These are phyloP conservation scores for Astrothelium macrocarpum DNA, from an alignment of 495 filamentous ascomycete genomes.

Conservation along the genomic window DNA sequence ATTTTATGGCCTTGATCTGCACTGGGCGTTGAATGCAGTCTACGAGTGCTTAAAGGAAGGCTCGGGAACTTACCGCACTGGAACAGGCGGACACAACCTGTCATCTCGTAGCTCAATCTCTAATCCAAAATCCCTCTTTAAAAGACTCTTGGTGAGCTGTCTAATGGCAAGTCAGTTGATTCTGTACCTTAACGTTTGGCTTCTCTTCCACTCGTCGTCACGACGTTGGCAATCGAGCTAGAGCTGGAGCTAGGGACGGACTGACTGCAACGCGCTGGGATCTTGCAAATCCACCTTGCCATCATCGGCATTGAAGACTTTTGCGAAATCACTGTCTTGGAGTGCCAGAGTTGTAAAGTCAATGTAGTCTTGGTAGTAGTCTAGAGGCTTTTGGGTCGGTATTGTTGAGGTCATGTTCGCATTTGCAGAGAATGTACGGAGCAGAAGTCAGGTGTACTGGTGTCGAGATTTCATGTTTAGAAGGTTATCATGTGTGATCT, in stretches of 20 bases:
- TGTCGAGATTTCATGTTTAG: background rate
- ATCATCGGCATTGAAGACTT: slow-evolving; percentile 36
- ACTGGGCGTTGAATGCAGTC: background rate
- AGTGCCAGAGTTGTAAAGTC: slow-evolving; percentile 53
- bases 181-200: too few species aligned
- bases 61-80: slow-evolving; percentile 19
- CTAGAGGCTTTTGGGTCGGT: background rate
- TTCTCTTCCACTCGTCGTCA: background rate
- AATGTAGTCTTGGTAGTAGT: slow-evolving; percentile 48
- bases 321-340: slow-evolving; percentile 49
- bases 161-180: slow-evolving; percentile 25
- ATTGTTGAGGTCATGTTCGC: background rate
- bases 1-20: too few species aligned
- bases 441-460: background rate
- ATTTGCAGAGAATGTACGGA: background rate
- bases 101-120: slow-evolving; percentile 60
- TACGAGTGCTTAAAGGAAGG: background rate
- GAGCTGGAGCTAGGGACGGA: background rate
- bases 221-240: background rate
- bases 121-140: slow-evolving; percentile 67
- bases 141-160: slow-evolving; percentile 71
- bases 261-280: slow-evolving; percentile 60
- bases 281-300: slow-evolving; percentile 72
- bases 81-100: slow-evolving; percentile 81
- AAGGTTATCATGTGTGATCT: too few species aligned